These are phyloP conservation scores for Phytophthora quininea DNA, from an alignment of 352 stramenopile species.

Conservation along the genomic window DNA sequence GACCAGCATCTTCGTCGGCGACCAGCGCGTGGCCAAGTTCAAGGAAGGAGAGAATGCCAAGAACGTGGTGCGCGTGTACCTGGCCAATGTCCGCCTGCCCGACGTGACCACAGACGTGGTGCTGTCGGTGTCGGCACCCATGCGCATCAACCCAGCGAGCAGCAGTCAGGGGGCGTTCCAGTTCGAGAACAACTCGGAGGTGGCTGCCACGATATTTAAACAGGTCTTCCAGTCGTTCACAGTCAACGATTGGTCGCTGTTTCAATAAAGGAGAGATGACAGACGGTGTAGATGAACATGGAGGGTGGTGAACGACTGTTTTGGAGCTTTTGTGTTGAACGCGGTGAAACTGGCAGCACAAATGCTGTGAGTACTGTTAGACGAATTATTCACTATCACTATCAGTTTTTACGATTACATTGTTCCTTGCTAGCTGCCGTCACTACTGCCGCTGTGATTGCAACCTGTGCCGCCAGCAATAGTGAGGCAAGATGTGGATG, in stretches of 20 bases:
- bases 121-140: constrained; percentile 77
- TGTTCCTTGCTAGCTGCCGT: too few species aligned
- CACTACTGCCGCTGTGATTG: neutral
- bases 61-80: constrained; percentile 86
- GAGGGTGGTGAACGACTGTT: too few species aligned
- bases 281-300: neutral
- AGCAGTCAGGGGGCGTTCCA: constrained; percentile 69
- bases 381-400: neutral
- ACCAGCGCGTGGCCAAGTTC: constrained; percentile 87
- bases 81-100: constrained; percentile 76
- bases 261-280: constrained; percentile 25
- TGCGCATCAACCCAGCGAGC: constrained; percentile 77
- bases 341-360: neutral
- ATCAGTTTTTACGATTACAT: neutral
- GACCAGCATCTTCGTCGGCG: constrained; percentile 65
- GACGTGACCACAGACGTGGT: constrained; percentile 82
- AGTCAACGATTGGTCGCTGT: constrained; percentile 78
- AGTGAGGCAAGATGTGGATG: constrained; percentile 49
- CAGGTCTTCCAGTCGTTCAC: constrained; percentile 67
- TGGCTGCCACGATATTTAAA: constrained; percentile 77
- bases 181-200: constrained; percentile 69
- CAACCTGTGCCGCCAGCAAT: constrained; percentile 54
- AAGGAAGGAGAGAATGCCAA: constrained; percentile 81
- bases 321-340: constrained; percentile 7
- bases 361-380: neutral